Evolutionary conservation across 768 basidiomycete species (phyloP).

Genomic region (Hypsizygus marmoreus): DNA sequence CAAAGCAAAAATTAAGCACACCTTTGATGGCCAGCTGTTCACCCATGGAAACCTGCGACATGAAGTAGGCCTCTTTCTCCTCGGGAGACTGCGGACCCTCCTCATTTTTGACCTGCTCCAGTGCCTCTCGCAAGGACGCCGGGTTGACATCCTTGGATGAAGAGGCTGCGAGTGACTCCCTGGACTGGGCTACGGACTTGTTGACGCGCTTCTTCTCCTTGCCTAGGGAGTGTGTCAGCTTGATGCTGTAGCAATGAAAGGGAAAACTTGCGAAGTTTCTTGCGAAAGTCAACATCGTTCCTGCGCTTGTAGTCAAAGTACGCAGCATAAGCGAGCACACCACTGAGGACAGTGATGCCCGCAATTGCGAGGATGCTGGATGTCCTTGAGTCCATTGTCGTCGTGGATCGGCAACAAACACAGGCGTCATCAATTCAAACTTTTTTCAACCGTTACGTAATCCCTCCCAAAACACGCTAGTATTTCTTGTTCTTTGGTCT

Average conservation of each 20-base stretch:
- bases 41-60: constrained; percentile 84
- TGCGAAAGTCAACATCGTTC: constrained; percentile 86
- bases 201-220: constrained; percentile 91
- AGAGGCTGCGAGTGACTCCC: constrained; percentile 28
- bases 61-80: constrained; percentile 88
- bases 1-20: constrained; percentile 33
- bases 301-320: constrained; percentile 97
- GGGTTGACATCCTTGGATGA: constrained; percentile 36
- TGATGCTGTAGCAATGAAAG: constrained; percentile 4
- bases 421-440: constrained; percentile 6
- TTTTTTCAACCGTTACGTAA: constrained; percentile 20
- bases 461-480: constrained; percentile 8
- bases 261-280: constrained; percentile 71
- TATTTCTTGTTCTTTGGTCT: background rate
- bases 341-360: constrained; percentile 53
- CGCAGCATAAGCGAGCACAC: constrained; percentile 77
- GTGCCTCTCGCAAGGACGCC: constrained; percentile 61
- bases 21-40: constrained; percentile 82
- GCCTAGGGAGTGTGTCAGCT: constrained; percentile 48
- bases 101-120: constrained; percentile 72
- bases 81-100: constrained; percentile 65
- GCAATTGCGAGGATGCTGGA: constrained; percentile 45
- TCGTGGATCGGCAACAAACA: constrained; percentile 5
- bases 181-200: constrained; percentile 60
- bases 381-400: constrained; percentile 42